Conservation (phyloP, 306 rosid species). For the peach (Prunus persica) region Prunus_persica_NCBIv2 NC_034013.1:8725501-8726000, state of each 20-base stretch:
- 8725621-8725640: no score
- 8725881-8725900: neutral
- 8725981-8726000: constrained; percentile 60
- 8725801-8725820: no score
- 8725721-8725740: no score
- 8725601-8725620: neutral
- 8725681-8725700: neutral
- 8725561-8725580: neutral
- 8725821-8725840: no score
- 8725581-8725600: neutral
- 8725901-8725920: no score
- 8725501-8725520: neutral
- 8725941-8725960: neutral
- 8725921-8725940: neutral
- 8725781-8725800: no score
- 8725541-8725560: neutral
- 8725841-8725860: neutral
- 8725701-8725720: no score
- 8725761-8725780: no score
- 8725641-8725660: no score
- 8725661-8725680: neutral
- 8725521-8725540: neutral
- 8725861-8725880: neutral
- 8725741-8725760: no score
- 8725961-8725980: constrained; percentile 31